A percentile compares a stretch with the other conserved stretches of the same genome.
phyloP scores from a whole-genome alignment of 2,329 filamentous ascomycete genomes.

The Cucurbitaria berberidis region DNA sequence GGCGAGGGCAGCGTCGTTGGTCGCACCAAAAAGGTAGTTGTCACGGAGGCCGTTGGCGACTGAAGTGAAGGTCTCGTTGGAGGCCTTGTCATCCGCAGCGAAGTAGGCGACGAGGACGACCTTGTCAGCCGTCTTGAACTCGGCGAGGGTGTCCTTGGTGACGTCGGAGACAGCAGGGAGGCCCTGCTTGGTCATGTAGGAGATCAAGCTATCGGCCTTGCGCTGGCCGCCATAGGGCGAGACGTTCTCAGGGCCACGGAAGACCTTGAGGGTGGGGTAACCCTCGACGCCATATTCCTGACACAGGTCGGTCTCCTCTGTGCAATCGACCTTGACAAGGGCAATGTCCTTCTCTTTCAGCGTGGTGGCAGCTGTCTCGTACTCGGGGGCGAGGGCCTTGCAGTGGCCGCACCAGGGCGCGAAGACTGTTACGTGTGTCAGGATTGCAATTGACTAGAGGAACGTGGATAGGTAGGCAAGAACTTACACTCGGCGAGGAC shows the following conservation, averaged over 20 bases:
- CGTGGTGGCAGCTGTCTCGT: slow-evolving; percentile 82
- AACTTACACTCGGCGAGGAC: slow-evolving; percentile 90
- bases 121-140: slow-evolving; percentile 98
- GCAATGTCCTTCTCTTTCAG: slow-evolving; percentile 88
- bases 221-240: slow-evolving; percentile 85
- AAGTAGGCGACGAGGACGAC: slow-evolving; percentile 93
- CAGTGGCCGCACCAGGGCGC: slow-evolving; percentile 98
- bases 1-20: slow-evolving; percentile 81
- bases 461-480: background rate
- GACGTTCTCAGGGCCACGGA: slow-evolving; percentile 85
- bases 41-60: slow-evolving; percentile 81
- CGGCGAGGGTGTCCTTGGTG: slow-evolving; percentile 80
- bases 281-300: slow-evolving; percentile 89
- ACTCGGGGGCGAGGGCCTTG: slow-evolving; percentile 95
- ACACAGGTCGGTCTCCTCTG: slow-evolving; percentile 91
- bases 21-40: slow-evolving; percentile 88
- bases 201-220: slow-evolving; percentile 78
- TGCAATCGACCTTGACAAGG: slow-evolving; percentile 92
- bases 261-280: slow-evolving; percentile 98
- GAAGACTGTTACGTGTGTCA: slow-evolving; percentile 69
- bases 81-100: slow-evolving; percentile 77
- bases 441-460: slow-evolving; percentile 16
- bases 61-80: slow-evolving; percentile 83
- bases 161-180: slow-evolving; percentile 89
- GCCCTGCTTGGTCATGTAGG: slow-evolving; percentile 98